Percentiles rank a stretch among this genome's conserved stretches.
These are phyloP conservation scores for Miscanthus sacchariflorus DNA, from an alignment of 202 grass and related monocot genomes.

Conservation along the genomic window DNA sequence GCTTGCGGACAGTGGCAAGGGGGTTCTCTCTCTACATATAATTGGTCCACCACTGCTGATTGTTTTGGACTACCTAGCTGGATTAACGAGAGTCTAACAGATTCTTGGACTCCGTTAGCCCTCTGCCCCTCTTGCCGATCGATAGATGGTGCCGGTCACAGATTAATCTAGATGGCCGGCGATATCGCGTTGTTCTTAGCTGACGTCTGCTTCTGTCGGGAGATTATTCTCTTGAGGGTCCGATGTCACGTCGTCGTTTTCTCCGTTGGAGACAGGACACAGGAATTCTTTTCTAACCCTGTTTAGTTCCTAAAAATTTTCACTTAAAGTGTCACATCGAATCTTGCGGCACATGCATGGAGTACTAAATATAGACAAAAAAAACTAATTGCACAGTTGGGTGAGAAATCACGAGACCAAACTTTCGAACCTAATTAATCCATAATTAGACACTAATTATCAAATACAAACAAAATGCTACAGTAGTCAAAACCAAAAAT, in stretches of 20 bases:
- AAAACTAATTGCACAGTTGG: no score
- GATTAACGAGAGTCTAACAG: neutral
- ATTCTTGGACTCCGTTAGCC: neutral
- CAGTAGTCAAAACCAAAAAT: no score
- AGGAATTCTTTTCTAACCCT: neutral
- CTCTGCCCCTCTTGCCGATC: neutral
- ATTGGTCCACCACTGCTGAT: neutral
- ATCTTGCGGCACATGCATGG: no score
- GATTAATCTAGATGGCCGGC: neutral
- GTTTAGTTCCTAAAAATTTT: no score
- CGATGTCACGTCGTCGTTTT: neutral
- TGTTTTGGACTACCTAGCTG: neutral
- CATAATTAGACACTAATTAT: no score
- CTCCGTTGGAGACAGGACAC: neutral
- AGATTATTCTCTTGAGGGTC: neutral
- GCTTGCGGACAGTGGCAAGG: slow-evolving; percentile 26
- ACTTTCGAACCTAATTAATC: no score
- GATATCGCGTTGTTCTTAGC: neutral
- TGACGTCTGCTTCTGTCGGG: slow-evolving; percentile 9
- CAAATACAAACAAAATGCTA: no score
- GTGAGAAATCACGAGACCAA: no score
- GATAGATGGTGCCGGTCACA: neutral
- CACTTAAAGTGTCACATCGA: no score
- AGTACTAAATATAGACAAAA: no score
- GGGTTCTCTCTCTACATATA: neutral